phyloP scores from a whole-genome alignment of 2,329 filamentous ascomycete species.

The Rutstroemia sp. region DNA sequence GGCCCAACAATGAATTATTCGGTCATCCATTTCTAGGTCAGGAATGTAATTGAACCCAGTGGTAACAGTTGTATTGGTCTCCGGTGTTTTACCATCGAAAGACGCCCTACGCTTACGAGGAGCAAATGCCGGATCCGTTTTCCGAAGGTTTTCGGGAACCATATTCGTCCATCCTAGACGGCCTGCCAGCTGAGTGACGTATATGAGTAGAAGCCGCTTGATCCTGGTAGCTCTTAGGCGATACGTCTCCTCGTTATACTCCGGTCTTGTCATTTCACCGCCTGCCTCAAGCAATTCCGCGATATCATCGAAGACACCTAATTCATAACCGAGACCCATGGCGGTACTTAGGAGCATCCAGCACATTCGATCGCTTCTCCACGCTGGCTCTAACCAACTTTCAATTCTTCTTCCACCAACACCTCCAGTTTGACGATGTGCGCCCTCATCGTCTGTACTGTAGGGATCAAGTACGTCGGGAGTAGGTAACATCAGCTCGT shows the following conservation, averaged over 20 bases:
- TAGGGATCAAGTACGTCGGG: constrained; percentile 41
- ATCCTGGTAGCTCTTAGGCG: constrained; percentile 73
- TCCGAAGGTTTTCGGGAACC: constrained; percentile 64
- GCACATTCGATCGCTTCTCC: constrained; percentile 91
- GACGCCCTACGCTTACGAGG: constrained; percentile 34
- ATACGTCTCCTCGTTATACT: constrained; percentile 69
- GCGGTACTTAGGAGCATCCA: constrained; percentile 96
- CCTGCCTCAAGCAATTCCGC: constrained; percentile 59
- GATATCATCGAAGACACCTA: constrained; percentile 91
- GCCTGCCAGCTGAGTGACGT: constrained; percentile 88
- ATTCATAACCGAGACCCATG: constrained; percentile 82
- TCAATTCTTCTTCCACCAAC: constrained; percentile 80
- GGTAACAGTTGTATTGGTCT: constrained; percentile 48
- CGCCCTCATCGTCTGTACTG: constrained; percentile 37
- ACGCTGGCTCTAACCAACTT: constrained; percentile 93
- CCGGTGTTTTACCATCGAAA: constrained; percentile 51
- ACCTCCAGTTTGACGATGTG: constrained; percentile 38
- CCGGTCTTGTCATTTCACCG: constrained; percentile 51
- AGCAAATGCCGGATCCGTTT: constrained; percentile 48
- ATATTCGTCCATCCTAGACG: constrained; percentile 89
- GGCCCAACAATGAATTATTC: constrained; percentile 82
- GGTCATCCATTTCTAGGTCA: constrained; percentile 58
- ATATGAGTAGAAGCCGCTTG: constrained; percentile 80
- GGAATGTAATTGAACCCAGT: constrained; percentile 59
- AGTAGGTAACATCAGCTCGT: constrained; percentile 58